Base-by-base conservation (phyloP, 2,329 filamentous ascomycete species). In the Cercospora sp. region DNA sequence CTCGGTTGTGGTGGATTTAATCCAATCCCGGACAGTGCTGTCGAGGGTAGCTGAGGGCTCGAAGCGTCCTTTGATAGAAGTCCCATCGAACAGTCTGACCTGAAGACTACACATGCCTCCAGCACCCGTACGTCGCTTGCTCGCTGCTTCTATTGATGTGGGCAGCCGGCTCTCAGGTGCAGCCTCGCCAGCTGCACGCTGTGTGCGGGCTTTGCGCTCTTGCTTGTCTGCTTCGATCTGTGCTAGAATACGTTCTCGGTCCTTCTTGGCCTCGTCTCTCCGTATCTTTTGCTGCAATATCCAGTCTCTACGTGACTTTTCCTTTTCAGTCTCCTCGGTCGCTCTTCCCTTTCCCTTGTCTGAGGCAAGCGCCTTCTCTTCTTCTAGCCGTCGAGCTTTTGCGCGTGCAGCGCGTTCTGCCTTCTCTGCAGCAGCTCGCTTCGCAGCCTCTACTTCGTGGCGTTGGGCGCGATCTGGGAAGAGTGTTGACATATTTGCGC, bases 71-170 rank as follows among this genome's bases (percentile, higher is more conserved):
- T 93, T 88, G 18, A 97, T 86, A 1, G 89, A 93, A 10, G 89
- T 90, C 9, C 94, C 94, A 76, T 97, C 93, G 66, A 96, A 91
- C 0, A 97, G 83, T 7, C 94, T 88, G 18, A 97, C 87, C 74
- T 95, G 92, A 1, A 97, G 82, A 18, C 70, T 68, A 63, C 77
- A 79, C 53, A 68, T 72, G 6, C 73, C 72, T 28, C 70, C 71
- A 2, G 71, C 67, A 51, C 71, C 74, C 26, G 43, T 62, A n/a
- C 66, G 67, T 26, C 66, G 67, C 43, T 55, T 69, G 10, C 68
- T 67, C 7, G 72, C 70, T 18, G 69, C 73, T 21, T 70, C 68
- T 13, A 69, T 67, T 13, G 70, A 68, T 16, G 72, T 66, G 5
- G 67, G 58, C 26, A 65, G 63, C 21, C 37, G 51, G 18, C 60